Evolutionary conservation across 768 basidiomycete species (phyloP).

Genomic region (Mycena galericulata): DNA sequence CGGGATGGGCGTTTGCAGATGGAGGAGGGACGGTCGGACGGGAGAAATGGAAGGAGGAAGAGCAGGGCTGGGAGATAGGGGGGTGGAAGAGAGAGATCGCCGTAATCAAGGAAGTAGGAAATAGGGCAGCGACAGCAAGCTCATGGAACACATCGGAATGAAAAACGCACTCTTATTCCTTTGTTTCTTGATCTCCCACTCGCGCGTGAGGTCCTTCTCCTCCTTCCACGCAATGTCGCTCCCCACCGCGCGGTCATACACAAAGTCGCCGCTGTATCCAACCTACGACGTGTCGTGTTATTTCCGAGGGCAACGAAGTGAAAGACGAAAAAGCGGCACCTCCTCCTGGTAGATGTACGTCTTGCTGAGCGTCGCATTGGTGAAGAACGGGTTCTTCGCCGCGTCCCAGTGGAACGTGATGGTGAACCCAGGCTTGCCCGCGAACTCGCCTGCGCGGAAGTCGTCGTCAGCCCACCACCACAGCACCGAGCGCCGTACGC

Average conservation of each 20-base stretch:
- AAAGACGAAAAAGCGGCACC: too few species aligned
- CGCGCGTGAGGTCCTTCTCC: constrained; percentile 97
- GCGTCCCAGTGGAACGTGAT: constrained; percentile 81
- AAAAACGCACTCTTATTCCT: constrained; percentile 90
- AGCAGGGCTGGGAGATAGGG: too few species aligned
- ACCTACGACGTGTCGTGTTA: too few species aligned
- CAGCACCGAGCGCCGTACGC: not conserved
- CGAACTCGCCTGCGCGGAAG: constrained; percentile 52
- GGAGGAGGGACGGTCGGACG: not conserved
- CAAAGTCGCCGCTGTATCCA: constrained; percentile 96
- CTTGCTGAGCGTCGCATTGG: constrained; percentile 87
- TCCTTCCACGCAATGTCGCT: constrained; percentile 97
- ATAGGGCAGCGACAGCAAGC: too few species aligned
- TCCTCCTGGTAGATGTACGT: constrained; percentile 94
- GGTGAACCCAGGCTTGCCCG: constrained; percentile 91
- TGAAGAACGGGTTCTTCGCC: constrained; percentile 86
- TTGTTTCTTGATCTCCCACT: constrained; percentile 99
- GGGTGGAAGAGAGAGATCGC: too few species aligned
- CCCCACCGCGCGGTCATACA: constrained; percentile 96
- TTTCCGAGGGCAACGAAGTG: too few species aligned
- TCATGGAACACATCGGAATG: not conserved
- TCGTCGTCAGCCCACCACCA: not conserved
- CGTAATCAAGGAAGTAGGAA: not conserved
- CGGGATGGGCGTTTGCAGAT: too few species aligned
- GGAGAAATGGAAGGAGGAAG: constrained; percentile 11